Conservation (phyloP, 345 rosid species). For the Stellera chamaejasme region DNA sequence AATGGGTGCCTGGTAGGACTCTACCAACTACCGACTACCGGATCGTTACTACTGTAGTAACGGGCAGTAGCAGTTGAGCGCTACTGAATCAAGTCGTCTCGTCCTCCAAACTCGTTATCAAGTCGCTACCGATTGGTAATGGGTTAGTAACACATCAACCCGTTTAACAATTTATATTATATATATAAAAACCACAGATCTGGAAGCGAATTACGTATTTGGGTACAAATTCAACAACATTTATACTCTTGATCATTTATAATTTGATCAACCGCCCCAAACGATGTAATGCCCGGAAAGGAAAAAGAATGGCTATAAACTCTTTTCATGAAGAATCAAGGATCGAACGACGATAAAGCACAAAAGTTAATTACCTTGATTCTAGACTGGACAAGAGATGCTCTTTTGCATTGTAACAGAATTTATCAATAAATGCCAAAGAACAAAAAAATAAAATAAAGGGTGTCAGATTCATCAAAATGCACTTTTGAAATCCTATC, state of each 20-base stretch:
- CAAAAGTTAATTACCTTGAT: conserved; percentile 72
- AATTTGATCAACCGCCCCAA: conserved; percentile 88
- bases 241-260: conserved; percentile 95
- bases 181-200: too few relatives aligned
- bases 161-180: too few relatives aligned
- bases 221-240: too few relatives aligned
- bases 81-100: too few relatives aligned
- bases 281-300: conserved; percentile 73
- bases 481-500: conserved; percentile 9
- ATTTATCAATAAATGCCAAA: conserved; percentile 96
- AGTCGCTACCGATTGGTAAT: too few relatives aligned
- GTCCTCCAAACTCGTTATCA: too few relatives aligned
- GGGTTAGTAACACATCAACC: too few relatives aligned
- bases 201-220: too few relatives aligned
- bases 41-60: too few relatives aligned
- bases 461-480: conserved; percentile 9
- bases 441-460: conserved; percentile 8
- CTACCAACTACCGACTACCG: too few relatives aligned
- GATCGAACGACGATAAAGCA: conserved; percentile 1
- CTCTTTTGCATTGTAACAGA: conserved; percentile 98
- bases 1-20: too few relatives aligned
- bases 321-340: background rate
- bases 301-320: conserved; percentile 15
- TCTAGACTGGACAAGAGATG: conserved; percentile 98
- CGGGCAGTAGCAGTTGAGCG: too few relatives aligned